phyloP scores from a whole-genome alignment of 345 rosid species.

The Abelmoschus esculentus region DNA sequence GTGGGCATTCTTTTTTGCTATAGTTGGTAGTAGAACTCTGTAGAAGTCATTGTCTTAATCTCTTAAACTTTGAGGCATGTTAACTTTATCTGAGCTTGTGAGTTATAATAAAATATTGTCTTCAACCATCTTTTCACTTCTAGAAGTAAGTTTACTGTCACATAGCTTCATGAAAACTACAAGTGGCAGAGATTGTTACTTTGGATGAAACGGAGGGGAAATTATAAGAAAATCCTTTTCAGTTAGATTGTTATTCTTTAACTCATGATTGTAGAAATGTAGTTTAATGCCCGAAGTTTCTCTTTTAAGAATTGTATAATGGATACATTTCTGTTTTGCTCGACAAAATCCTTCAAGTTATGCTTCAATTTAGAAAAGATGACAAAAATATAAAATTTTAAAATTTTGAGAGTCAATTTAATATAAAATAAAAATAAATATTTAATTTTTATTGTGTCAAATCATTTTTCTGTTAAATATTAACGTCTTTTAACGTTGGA shows the following conservation, averaged over 20 bases:
- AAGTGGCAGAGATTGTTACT: background rate
- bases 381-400: too few relatives aligned
- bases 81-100: background rate
- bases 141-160: background rate
- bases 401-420: too few relatives aligned
- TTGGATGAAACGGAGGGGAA: background rate
- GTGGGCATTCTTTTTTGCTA: background rate
- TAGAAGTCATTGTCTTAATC: background rate
- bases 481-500: too few relatives aligned
- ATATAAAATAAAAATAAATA: too few relatives aligned
- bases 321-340: background rate
- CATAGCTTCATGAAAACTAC: background rate
- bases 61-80: background rate
- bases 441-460: too few relatives aligned
- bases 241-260: background rate
- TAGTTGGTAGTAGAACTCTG: background rate
- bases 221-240: background rate
- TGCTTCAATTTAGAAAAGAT: too few relatives aligned
- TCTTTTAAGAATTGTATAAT: background rate
- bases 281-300: background rate
- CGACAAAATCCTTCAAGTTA: too few relatives aligned
- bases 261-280: background rate
- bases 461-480: too few relatives aligned
- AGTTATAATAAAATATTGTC: background rate
- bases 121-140: background rate